A percentile compares a stretch with the other conserved stretches of the same genome.
Conservation (phyloP, 805 yeast species). For the Saccharomycopsis capsularis region DNA sequence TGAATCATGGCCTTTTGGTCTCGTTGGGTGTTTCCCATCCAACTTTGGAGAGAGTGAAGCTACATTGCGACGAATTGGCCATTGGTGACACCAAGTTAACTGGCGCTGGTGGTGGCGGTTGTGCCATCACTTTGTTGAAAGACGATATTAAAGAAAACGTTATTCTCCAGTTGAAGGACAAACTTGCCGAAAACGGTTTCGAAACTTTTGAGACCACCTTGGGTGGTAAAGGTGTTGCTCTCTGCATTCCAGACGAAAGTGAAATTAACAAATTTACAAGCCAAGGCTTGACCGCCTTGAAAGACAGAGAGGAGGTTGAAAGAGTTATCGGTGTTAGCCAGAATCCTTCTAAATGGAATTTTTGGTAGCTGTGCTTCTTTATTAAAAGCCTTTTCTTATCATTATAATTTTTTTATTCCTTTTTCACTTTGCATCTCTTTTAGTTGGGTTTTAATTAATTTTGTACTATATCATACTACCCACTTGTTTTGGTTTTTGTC, state of each 20-base stretch:
- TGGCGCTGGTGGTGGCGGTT: slow-evolving; percentile 99
- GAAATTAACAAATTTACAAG: not conserved
- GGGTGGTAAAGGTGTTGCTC: slow-evolving; percentile 88
- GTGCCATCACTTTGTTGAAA: slow-evolving; percentile 77
- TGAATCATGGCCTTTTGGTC: slow-evolving; percentile 83
- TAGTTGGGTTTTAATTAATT: too few species aligned
- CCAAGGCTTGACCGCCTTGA: slow-evolving; percentile 3
- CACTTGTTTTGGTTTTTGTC: too few species aligned
- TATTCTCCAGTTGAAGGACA: slow-evolving; percentile 31
- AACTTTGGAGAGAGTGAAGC: slow-evolving; percentile 67
- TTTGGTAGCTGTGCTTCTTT: slow-evolving; percentile 2
- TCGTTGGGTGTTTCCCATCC: slow-evolving; percentile 93
- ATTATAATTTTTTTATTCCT: too few species aligned
- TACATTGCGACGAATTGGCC: slow-evolving; percentile 51
- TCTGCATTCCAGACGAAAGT: slow-evolving; percentile 2
- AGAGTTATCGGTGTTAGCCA: slow-evolving; percentile 6
- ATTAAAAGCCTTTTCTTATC: not conserved
- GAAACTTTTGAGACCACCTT: slow-evolving; percentile 72
- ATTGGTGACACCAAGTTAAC: slow-evolving; percentile 90
- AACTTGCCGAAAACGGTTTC: slow-evolving; percentile 44
- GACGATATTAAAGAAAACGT: slow-evolving; percentile 34
- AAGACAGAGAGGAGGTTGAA: slow-evolving; percentile 14
- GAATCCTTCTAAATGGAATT: not conserved
- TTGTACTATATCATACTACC: too few species aligned
- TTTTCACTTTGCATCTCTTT: too few species aligned